Evolutionary conservation across 805 yeast species (phyloP).

Genomic region (Pichia kluyveri): DNA sequence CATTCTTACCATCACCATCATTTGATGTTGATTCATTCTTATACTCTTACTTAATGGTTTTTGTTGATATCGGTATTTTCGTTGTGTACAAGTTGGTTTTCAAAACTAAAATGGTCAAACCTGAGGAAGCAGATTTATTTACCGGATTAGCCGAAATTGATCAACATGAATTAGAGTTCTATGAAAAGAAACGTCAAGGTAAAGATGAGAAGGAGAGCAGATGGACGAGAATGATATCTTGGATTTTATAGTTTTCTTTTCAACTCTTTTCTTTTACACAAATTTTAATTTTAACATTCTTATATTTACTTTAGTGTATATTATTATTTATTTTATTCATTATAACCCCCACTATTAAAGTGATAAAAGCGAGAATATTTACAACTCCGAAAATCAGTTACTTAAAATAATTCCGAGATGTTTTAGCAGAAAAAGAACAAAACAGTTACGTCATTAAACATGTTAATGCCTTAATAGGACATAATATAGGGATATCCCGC

Average conservation of each 20-base stretch:
- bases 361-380: too few relatives aligned
- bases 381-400: too few relatives aligned
- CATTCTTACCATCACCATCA: conserved; percentile 27
- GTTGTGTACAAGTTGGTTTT: conserved; percentile 29
- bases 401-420: too few relatives aligned
- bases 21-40: conserved; percentile 33
- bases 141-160: conserved; percentile 40
- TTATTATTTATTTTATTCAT: too few relatives aligned
- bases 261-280: too few relatives aligned
- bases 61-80: conserved; percentile 30
- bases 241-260: background rate
- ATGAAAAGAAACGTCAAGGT: conserved; percentile 6
- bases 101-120: conserved; percentile 31
- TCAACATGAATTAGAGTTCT: conserved; percentile 34
- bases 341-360: too few relatives aligned
- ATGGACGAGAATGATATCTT: background rate
- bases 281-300: too few relatives aligned
- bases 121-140: conserved; percentile 37
- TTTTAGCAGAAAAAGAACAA: too few relatives aligned
- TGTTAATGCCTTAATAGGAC: background rate
- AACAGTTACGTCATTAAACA: background rate
- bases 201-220: background rate
- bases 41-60: conserved; percentile 35
- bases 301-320: too few relatives aligned
- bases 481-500: background rate